phyloP scores from a whole-genome alignment of 768 basidiomycete genomes.

The Leccinum truebloodii region DNA sequence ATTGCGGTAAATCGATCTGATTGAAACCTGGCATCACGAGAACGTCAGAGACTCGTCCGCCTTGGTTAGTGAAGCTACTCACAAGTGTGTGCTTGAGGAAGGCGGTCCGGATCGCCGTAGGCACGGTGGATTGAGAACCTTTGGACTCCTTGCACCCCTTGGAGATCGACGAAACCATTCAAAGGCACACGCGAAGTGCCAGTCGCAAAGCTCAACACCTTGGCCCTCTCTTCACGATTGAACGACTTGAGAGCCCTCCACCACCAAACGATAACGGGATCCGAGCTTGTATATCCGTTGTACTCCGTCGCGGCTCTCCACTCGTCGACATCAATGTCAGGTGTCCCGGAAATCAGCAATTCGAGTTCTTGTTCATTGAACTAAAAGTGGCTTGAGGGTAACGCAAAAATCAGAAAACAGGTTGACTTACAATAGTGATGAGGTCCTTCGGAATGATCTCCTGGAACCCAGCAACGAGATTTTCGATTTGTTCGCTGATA shows the following conservation, averaged over 20 bases:
- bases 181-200: constrained; percentile 91
- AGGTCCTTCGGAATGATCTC: constrained; percentile 98
- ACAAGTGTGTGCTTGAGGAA: constrained; percentile 93
- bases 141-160: constrained; percentile 91
- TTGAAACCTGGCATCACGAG: constrained; percentile 68
- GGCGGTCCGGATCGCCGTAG: constrained; percentile 80
- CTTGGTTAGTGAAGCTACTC: constrained; percentile 30
- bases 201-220: constrained; percentile 96
- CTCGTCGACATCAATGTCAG: constrained; percentile 98
- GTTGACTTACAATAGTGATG: constrained; percentile 76
- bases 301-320: constrained; percentile 93
- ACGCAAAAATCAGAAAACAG: background rate
- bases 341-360: constrained; percentile 92
- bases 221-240: constrained; percentile 93
- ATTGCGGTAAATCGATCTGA: constrained; percentile 92
- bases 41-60: constrained; percentile 16
- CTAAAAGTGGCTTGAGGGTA: constrained; percentile 39
- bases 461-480: constrained; percentile 88
- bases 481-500: constrained; percentile 94
- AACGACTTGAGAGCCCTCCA: constrained; percentile 99
- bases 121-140: constrained; percentile 95
- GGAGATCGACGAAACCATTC: constrained; percentile 93
- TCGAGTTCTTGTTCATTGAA: constrained; percentile 96
- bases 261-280: constrained; percentile 98
- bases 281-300: constrained; percentile 82